Percentiles rank a stretch among this genome's conserved stretches.
Evolutionary conservation across 2,329 filamentous ascomycete species (phyloP).

Genomic region (Colletotrichum orbiculare): DNA sequence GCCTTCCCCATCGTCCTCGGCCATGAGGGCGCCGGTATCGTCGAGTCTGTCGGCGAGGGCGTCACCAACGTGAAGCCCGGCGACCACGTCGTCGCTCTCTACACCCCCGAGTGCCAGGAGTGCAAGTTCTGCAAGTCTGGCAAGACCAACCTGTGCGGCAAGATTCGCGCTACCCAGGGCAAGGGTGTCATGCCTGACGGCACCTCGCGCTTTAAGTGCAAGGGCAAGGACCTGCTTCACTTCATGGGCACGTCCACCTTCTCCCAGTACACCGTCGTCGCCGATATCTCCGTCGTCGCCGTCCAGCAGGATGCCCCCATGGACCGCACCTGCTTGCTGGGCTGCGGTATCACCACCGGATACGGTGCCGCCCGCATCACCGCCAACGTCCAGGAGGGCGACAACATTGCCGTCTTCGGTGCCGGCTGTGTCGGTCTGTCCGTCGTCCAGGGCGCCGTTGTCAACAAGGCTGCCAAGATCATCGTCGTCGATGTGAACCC

Average conservation of each 20-base stretch:
- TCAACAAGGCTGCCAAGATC: slow-evolving; percentile 82
- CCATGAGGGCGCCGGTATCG: slow-evolving; percentile 91
- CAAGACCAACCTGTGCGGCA: slow-evolving; percentile 99
- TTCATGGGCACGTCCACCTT: slow-evolving; percentile 99
- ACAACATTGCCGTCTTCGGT: slow-evolving; percentile 91
- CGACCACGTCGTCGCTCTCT: slow-evolving; percentile 90
- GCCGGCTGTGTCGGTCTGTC: slow-evolving; percentile 95
- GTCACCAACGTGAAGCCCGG: slow-evolving; percentile 95
- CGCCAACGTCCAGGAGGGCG: slow-evolving; percentile 89
- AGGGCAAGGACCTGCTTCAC: slow-evolving; percentile 94
- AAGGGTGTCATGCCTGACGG: slow-evolving; percentile 97
- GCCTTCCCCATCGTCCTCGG: slow-evolving; percentile 90
- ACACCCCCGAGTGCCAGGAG: slow-evolving; percentile 95
- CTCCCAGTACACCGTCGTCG: slow-evolving; percentile 98
- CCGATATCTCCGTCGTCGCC: slow-evolving; percentile 97
- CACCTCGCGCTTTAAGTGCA: slow-evolving; percentile 92
- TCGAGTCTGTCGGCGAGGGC: slow-evolving; percentile 93
- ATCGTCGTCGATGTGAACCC: slow-evolving; percentile 85
- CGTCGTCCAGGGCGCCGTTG: slow-evolving; percentile 92
- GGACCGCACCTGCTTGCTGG: slow-evolving; percentile 95
- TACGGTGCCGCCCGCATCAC: slow-evolving; percentile 97
- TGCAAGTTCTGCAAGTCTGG: slow-evolving; percentile 99
- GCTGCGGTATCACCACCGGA: slow-evolving; percentile 98
- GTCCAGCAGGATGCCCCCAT: slow-evolving; percentile 92
- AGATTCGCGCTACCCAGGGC: slow-evolving; percentile 95